These are phyloP conservation scores for Biancaea sappan DNA, from an alignment of 306 rosid genomes.

Conservation along the genomic window DNA sequence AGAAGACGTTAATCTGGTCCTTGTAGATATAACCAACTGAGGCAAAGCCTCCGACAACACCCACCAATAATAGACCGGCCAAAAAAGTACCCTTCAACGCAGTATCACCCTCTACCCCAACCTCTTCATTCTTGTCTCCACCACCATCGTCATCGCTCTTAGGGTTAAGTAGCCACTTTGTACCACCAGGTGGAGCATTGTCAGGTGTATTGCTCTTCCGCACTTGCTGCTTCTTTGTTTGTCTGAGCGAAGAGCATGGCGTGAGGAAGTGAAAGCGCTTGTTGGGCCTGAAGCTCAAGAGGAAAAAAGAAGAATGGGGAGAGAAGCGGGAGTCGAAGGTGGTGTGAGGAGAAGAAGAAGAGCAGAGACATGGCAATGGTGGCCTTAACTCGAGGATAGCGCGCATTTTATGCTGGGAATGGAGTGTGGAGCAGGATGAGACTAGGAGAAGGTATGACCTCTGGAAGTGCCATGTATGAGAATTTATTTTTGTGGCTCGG, in stretches of 20 bases:
- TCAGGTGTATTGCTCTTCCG: slow-evolving; percentile 43
- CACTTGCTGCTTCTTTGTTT: slow-evolving; percentile 61
- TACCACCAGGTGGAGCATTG: slow-evolving; percentile 56
- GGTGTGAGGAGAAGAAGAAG: slow-evolving; percentile 24
- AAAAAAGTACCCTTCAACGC: slow-evolving; percentile 80
- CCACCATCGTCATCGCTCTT: slow-evolving; percentile 41
- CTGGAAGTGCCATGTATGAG: neutral
- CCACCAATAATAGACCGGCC: slow-evolving; percentile 74
- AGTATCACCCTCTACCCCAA: slow-evolving; percentile 34
- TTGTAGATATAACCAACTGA: slow-evolving; percentile 73
- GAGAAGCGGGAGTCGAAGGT: slow-evolving; percentile 26
- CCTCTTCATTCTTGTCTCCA: slow-evolving; percentile 4
- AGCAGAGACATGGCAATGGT: slow-evolving; percentile 58
- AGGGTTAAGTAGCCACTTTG: slow-evolving; percentile 61
- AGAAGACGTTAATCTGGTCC: slow-evolving; percentile 74
- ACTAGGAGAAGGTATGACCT: neutral
- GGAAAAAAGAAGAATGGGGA: slow-evolving; percentile 42
- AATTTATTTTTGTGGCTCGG: slow-evolving; percentile 7
- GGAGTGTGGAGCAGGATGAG: slow-evolving; percentile 34
- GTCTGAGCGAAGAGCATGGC: slow-evolving; percentile 81
- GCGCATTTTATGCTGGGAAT: slow-evolving; percentile 58
- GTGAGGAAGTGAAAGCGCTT: slow-evolving; percentile 58
- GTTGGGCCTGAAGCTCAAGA: slow-evolving; percentile 53
- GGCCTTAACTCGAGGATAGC: slow-evolving; percentile 46
- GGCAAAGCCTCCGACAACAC: slow-evolving; percentile 83